These are phyloP conservation scores for Panicum miliaceum DNA, from an alignment of 176 grass and related monocot genomes.

Conservation along the genomic window DNA sequence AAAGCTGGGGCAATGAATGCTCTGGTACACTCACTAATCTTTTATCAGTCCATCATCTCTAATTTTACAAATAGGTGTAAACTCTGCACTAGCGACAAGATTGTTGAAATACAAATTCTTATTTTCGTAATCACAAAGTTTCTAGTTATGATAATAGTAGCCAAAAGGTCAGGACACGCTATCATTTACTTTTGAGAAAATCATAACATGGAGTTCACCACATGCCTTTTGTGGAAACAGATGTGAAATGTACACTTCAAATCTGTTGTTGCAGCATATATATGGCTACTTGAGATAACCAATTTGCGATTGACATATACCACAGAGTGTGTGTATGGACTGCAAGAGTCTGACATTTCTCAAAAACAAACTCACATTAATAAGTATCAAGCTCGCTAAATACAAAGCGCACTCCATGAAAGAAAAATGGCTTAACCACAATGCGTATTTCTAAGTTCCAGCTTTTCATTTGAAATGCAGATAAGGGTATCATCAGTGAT, in stretches of 20 bases:
- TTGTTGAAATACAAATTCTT: neutral
- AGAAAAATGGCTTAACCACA: constrained; percentile 2
- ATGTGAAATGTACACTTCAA: neutral
- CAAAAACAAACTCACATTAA: neutral
- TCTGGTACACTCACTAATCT: constrained; percentile 49
- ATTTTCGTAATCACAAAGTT: constrained; percentile 3
- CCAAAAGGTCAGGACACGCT: neutral
- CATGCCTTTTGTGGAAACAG: neutral
- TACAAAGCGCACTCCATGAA: neutral
- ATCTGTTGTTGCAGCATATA: neutral
- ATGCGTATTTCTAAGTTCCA: neutral
- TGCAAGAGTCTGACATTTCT: neutral
- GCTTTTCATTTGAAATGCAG: constrained; percentile 46
- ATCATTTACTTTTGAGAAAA: neutral
- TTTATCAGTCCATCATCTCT: neutral
- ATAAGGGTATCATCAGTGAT: constrained; percentile 82
- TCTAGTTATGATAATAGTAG: neutral
- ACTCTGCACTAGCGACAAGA: neutral
- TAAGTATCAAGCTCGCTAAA: neutral
- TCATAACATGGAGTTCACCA: neutral
- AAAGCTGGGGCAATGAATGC: constrained; percentile 91
- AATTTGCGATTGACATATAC: neutral
- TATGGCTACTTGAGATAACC: neutral
- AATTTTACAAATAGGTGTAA: constrained; percentile 17
- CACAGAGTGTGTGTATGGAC: neutral